Conservation (phyloP, 345 rosid genomes). For the Noccaea bulbosa region DNA sequence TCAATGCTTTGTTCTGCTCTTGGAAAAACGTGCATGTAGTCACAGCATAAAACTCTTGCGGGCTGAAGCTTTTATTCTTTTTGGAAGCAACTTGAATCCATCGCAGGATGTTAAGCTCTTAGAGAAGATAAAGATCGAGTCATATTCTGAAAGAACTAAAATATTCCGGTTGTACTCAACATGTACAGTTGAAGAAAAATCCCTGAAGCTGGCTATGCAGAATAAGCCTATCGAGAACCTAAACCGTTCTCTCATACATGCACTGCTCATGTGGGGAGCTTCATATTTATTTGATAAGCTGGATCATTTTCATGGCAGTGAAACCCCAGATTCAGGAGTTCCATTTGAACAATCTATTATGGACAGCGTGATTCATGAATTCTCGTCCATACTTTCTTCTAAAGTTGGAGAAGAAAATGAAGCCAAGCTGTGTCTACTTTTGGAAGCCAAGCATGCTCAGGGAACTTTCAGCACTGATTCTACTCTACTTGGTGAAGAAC, state of each 20-base stretch:
- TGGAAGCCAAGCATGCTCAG: constrained; percentile 60
- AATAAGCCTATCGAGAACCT: constrained; percentile 56
- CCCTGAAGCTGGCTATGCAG: constrained; percentile 68
- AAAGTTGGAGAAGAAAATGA: constrained; percentile 45
- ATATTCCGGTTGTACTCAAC: constrained; percentile 75
- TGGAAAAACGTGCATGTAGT: constrained; percentile 86
- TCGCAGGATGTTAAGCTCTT: constrained; percentile 66
- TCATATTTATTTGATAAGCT: constrained; percentile 63
- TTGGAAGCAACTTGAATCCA: constrained; percentile 81
- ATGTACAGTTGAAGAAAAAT: constrained; percentile 80
- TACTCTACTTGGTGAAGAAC: constrained; percentile 66
- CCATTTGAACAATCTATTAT: constrained; percentile 45
- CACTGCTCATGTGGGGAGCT: constrained; percentile 88
- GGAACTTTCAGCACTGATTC: constrained; percentile 54
- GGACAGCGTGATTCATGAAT: constrained; percentile 57
- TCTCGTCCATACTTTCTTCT: constrained; percentile 53
- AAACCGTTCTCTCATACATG: constrained; percentile 51
- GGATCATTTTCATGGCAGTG: constrained; percentile 60
- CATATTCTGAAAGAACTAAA: constrained; percentile 60
- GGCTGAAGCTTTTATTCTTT: constrained; percentile 72
- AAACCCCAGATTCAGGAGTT: constrained; percentile 39
- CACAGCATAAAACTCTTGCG: constrained; percentile 70
- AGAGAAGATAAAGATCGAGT: constrained; percentile 72
- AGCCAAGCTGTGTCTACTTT: constrained; percentile 50
- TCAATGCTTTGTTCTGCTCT: constrained; percentile 72